Conservation (phyloP, 192 early-diverging fungal genomes). For the Linnemannia exigua region DNA sequence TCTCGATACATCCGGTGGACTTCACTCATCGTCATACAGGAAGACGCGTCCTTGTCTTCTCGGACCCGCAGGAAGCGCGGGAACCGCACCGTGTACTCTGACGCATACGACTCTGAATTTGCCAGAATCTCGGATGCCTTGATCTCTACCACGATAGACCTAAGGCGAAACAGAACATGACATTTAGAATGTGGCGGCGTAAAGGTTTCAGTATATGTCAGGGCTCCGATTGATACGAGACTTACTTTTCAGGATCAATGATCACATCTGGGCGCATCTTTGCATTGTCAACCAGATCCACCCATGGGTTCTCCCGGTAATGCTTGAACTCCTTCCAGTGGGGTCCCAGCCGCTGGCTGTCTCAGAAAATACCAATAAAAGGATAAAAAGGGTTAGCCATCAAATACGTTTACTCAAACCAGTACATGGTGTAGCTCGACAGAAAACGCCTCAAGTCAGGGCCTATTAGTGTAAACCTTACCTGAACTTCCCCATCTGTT, state of each 20-base stretch:
- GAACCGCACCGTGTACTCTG: constrained; percentile 82
- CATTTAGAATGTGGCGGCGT: not conserved
- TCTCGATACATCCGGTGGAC: constrained; percentile 52
- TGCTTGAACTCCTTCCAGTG: constrained; percentile 56
- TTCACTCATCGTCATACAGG: constrained; percentile 62
- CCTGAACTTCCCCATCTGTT: constrained; percentile 72
- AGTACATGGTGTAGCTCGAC: no score
- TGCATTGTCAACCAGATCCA: constrained; percentile 54
- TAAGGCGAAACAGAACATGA: not conserved
- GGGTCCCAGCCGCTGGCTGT: constrained; percentile 32
- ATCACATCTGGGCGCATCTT: constrained; percentile 83
- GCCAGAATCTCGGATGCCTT: constrained; percentile 75
- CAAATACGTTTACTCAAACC: no score
- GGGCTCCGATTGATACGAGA: not conserved
- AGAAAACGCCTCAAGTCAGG: no score
- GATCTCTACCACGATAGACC: constrained; percentile 74
- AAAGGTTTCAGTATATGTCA: not conserved
- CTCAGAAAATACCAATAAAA: not conserved
- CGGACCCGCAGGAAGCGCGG: constrained; percentile 80
- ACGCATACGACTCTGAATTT: constrained; percentile 64
- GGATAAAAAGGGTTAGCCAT: not conserved
- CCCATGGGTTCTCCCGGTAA: constrained; percentile 48
- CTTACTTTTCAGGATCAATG: constrained; percentile 69
- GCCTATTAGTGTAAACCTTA: constrained; percentile 67
- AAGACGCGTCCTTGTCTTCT: constrained; percentile 71